Conservation (phyloP, 2,329 filamentous ascomycete genomes). For the Lachnellula arida region DNA sequence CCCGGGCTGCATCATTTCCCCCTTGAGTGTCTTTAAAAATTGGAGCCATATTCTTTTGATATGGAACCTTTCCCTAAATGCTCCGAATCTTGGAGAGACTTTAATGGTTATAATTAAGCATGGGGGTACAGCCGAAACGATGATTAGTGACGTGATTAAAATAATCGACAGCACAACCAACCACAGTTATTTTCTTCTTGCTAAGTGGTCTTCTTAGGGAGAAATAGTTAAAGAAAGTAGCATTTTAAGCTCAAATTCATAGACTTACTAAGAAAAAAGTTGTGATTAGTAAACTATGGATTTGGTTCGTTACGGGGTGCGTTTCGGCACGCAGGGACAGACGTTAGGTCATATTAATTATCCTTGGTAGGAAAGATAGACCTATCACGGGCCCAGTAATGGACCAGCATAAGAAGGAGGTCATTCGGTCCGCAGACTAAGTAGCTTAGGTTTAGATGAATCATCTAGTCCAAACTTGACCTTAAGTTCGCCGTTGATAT, state of each 20-base stretch:
- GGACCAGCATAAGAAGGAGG: slow-evolving; percentile 20
- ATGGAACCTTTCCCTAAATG: no score
- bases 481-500: slow-evolving; percentile 17
- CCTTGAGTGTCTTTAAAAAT: no score
- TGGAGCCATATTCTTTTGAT: no score
- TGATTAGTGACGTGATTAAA: slow-evolving; percentile 11
- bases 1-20: background rate
- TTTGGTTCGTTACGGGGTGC: no score
- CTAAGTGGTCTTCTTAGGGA: slow-evolving; percentile 15
- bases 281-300: no score
- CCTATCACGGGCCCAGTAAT: slow-evolving; percentile 22
- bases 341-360: slow-evolving; percentile 20
- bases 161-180: slow-evolving; percentile 13
- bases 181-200: slow-evolving; percentile 2
- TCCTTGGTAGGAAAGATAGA: slow-evolving; percentile 26
- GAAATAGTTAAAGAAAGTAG: slow-evolving; percentile 20
- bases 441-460: slow-evolving; percentile 19
- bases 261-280: no score
- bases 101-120: no score
- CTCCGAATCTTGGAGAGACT: no score
- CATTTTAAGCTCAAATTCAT: no score
- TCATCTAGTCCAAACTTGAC: slow-evolving; percentile 12
- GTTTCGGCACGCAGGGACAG: no score
- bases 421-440: slow-evolving; percentile 19
- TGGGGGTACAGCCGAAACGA: no score